These are phyloP conservation scores for Leccinum solheimii DNA, from an alignment of 1,284 basidiomycete species.

Conservation along the genomic window DNA sequence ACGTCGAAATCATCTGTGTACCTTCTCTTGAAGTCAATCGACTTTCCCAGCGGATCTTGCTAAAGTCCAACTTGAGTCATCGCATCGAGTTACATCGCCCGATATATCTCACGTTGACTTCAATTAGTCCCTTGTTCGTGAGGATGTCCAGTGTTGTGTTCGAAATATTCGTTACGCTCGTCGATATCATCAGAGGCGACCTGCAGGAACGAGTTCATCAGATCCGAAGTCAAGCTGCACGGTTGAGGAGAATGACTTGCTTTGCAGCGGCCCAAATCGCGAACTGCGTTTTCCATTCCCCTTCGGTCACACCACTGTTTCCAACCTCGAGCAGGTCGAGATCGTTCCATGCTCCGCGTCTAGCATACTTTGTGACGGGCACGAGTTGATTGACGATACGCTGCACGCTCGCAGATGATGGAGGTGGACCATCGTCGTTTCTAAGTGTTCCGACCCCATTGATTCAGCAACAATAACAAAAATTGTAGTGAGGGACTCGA, in stretches of 20 bases:
- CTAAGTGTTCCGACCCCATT: conserved; percentile 25
- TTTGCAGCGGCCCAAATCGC: conserved; percentile 42
- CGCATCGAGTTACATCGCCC: not conserved
- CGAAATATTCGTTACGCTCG: conserved; percentile 8
- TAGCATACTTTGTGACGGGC: conserved; percentile 47
- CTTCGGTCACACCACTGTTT: conserved; percentile 42
- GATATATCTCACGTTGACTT: conserved; percentile 7
- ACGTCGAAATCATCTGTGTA: conserved; percentile 52
- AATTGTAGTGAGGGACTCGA: not conserved
- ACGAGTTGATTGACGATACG: conserved; percentile 53
- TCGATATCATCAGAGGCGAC: conserved; percentile 16
- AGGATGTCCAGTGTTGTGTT: conserved; percentile 6
- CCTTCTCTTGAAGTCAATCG: conserved; percentile 47
- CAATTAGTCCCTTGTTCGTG: conserved; percentile 7
- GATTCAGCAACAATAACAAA: not conserved
- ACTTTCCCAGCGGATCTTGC: conserved; percentile 51
- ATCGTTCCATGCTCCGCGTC: conserved; percentile 48
- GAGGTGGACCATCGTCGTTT: conserved; percentile 49
- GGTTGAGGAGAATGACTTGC: not conserved
- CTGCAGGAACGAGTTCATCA: not conserved
- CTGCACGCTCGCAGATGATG: conserved; percentile 47
- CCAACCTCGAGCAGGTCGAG: conserved; percentile 52
- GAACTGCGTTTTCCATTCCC: conserved; percentile 50
- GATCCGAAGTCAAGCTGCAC: not conserved
- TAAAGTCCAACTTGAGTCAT: conserved; percentile 16